These are phyloP conservation scores for Saccharomycopsis fibuligera DNA, from an alignment of 805 yeast genomes.

Conservation along the genomic window DNA sequence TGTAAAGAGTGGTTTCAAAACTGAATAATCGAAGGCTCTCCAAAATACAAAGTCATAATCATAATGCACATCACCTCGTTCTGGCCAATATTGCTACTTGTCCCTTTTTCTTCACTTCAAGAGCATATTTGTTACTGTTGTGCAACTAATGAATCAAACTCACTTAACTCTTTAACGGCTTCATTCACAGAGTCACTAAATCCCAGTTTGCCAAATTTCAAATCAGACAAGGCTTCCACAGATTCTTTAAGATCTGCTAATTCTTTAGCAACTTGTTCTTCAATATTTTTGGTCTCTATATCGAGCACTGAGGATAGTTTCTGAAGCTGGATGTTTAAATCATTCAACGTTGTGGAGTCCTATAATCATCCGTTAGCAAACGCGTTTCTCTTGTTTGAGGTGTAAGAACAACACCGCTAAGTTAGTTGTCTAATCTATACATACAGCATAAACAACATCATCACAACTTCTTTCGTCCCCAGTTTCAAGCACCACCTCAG, in stretches of 20 bases:
- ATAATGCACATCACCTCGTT: background rate
- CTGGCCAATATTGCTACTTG: background rate
- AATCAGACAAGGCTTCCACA: constrained; percentile 7
- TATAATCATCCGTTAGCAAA: background rate
- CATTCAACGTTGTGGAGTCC: background rate
- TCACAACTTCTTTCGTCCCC: background rate
- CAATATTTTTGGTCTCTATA: background rate
- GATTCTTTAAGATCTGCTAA: background rate
- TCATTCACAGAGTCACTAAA: constrained; percentile 2
- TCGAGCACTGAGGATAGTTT: constrained; percentile 1
- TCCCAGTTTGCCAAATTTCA: constrained; percentile 4
- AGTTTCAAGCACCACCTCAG: background rate
- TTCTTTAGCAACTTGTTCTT: background rate
- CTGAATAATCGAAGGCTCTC: too few species aligned
- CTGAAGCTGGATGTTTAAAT: background rate
- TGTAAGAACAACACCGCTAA: background rate
- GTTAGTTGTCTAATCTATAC: background rate
- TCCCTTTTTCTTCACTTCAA: too few species aligned
- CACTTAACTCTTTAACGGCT: constrained; percentile 1
- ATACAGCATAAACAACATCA: background rate
- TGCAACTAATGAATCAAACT: too few species aligned
- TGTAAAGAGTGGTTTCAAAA: too few species aligned
- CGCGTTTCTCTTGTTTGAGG: background rate
- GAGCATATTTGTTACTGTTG: too few species aligned
- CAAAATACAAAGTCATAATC: background rate